Percentiles rank a stretch among this genome's conserved stretches.
phyloP scores from a whole-genome alignment of 305 asterid genomes.

The Salvia sclarea region DNA sequence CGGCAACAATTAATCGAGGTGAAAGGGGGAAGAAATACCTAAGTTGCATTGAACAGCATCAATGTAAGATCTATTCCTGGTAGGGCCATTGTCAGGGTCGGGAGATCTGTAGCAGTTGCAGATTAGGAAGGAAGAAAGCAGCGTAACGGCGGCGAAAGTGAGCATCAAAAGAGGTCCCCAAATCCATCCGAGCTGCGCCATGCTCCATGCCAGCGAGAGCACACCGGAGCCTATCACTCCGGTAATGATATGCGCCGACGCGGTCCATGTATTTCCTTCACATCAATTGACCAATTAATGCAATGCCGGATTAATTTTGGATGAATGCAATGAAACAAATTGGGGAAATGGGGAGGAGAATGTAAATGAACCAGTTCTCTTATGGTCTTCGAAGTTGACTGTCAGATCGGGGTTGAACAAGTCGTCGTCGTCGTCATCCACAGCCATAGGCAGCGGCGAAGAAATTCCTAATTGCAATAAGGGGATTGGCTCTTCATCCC shows the following conservation, averaged over 20 bases:
- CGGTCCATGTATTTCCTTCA: constrained; percentile 60
- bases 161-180: constrained; percentile 53
- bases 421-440: constrained; percentile 6
- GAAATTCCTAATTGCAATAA: constrained; percentile 32
- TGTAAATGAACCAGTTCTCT: constrained; percentile 34
- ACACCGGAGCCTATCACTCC: constrained; percentile 70
- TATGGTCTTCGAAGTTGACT: constrained; percentile 27
- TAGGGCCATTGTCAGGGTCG: constrained; percentile 42
- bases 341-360: background rate
- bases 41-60: constrained; percentile 49
- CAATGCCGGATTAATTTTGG: background rate
- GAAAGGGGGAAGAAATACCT: constrained; percentile 35
- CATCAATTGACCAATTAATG: too few species aligned
- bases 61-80: constrained; percentile 45
- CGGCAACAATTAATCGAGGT: too few species aligned
- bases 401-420: constrained; percentile 5
- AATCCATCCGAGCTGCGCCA: constrained; percentile 61
- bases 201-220: constrained; percentile 64
- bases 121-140: constrained; percentile 45
- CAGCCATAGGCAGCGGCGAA: constrained; percentile 2
- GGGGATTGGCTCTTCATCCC: constrained; percentile 37
- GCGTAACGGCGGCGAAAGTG: constrained; percentile 46
- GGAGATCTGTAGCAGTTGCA: constrained; percentile 52
- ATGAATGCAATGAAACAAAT: background rate
- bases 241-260: constrained; percentile 55